Evolutionary conservation across 2,329 filamentous ascomycete genomes (phyloP), one percentile per base, ranked within the genome.

Genomic region (Penicillium sp.): DNA sequence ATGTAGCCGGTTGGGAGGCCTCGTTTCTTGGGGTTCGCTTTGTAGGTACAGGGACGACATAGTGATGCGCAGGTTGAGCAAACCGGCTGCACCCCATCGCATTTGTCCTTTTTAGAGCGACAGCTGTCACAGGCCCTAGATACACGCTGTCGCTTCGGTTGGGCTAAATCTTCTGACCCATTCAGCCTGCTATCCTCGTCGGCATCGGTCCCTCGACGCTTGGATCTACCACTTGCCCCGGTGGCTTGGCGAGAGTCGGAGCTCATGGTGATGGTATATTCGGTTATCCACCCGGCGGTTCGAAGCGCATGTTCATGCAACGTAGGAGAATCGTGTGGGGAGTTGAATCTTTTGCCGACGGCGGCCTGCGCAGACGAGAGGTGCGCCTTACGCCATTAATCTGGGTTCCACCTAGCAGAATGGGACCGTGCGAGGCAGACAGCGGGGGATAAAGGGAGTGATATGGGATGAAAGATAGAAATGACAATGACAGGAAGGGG

Each of bases 1-100:
- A 92, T 87, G 66, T 92, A 91, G 14, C 90, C 89, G n/a, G 89
- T 89, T 63, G 89, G 89, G 10, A 92, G 84, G 3, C 90, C 89
- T 59, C 89, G 81, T 70, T 91, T 91, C 72, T 90, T 91, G 7
- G 87, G 85, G 50, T 85, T 86, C 50, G 87, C 82, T 57, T 88
- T 85, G 69, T 92, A 92, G 14, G 87, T 86, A 70, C 90, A 92
- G 29, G 79, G 71, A 45, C 88, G 80, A 50, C 82, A 83, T 56
- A 87, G 83, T 4, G 82, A 77, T 6, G 80, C 79, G 73, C 89
- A 91, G 2, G 87, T 87, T 43, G 83, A 84, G 69, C 88, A 91
- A 13, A 78, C 77, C 5, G 88, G 88, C 60, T 86, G 84, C 10
- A 78, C 77, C 14, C 89, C 88, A 65, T 91, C 87, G 71, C 88